A percentile compares a stretch with the other conserved stretches of the same genome.
These are phyloP conservation scores for Phaeosphaeria sp. DNA, from an alignment of 2,329 filamentous ascomycete genomes.

Conservation along the genomic window DNA sequence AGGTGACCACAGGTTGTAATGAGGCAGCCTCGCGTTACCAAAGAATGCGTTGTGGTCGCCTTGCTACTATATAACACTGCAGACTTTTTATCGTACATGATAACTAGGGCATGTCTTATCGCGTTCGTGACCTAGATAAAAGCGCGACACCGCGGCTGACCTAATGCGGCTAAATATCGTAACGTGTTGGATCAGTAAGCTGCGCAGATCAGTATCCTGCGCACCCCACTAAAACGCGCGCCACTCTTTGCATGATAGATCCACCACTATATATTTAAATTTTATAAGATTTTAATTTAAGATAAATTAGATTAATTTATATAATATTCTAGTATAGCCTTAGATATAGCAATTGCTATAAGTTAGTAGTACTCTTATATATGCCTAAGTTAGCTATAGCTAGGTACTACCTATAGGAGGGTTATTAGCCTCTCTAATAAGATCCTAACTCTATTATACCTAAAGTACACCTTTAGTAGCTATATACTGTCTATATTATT, in stretches of 20 bases:
- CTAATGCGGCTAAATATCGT: background rate
- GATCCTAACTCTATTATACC: background rate
- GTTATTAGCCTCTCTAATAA: constrained; percentile 2
- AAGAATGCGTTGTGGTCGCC: too few species aligned
- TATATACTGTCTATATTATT: constrained; percentile 12
- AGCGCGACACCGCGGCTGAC: too few species aligned
- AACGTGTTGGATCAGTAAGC: background rate
- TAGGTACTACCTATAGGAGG: background rate
- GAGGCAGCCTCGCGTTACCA: too few species aligned
- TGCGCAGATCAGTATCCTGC: too few species aligned
- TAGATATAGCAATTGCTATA: constrained; percentile 10
- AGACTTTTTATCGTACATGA: too few species aligned
- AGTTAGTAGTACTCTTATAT: constrained; percentile 12
- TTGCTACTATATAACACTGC: too few species aligned
- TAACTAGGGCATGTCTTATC: too few species aligned
- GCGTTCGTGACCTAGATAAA: too few species aligned
- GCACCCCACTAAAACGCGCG: constrained; percentile 5
- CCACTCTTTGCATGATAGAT: constrained; percentile 1
- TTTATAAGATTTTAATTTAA: constrained; percentile 1
- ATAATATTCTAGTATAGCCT: constrained; percentile 10
- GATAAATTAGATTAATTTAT: constrained; percentile 6
- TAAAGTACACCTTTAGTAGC: constrained; percentile 9
- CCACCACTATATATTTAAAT: constrained; percentile 4
- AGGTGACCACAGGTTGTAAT: too few species aligned
- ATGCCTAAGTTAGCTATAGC: background rate